Evolutionary conservation across 2,329 filamentous ascomycete genomes (phyloP).

Genomic region (Fusarium sp.): DNA sequence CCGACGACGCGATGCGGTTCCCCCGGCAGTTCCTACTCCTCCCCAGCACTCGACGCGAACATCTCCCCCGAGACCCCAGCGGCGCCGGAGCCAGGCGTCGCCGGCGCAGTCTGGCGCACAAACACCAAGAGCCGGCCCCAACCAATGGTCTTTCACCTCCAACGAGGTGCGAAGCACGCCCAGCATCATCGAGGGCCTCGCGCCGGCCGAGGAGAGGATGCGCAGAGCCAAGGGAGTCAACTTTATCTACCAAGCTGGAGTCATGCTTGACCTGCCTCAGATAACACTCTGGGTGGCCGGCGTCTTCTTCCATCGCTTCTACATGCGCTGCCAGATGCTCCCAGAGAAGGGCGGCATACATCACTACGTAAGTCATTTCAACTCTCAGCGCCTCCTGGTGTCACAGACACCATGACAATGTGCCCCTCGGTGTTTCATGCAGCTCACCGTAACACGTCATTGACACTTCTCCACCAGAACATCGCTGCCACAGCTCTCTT

Average conservation of each 20-base stretch:
- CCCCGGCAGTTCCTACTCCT: slow-evolving; percentile 71
- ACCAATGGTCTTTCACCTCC: slow-evolving; percentile 90
- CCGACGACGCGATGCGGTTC: slow-evolving; percentile 63
- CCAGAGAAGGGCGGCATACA: slow-evolving; percentile 82
- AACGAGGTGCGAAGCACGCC: slow-evolving; percentile 87
- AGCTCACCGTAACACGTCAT: slow-evolving; percentile 4
- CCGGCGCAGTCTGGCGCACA: slow-evolving; percentile 55
- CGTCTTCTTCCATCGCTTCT: slow-evolving; percentile 95
- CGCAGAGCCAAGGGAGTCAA: slow-evolving; percentile 92
- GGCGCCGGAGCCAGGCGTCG: slow-evolving; percentile 57
- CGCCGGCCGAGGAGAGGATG: slow-evolving; percentile 80
- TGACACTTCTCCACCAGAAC: slow-evolving; percentile 60
- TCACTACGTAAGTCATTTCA: slow-evolving; percentile 78
- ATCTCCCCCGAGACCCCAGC: slow-evolving; percentile 65
- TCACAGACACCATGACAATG: neutral
- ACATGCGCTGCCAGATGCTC: slow-evolving; percentile 88
- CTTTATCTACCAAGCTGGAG: slow-evolving; percentile 94
- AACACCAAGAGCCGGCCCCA: slow-evolving; percentile 52
- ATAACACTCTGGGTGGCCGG: slow-evolving; percentile 92
- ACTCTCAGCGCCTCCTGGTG: neutral
- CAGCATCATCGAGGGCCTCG: slow-evolving; percentile 84
- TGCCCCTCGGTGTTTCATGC: neutral
- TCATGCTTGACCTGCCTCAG: slow-evolving; percentile 91
- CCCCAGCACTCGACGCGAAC: slow-evolving; percentile 66
- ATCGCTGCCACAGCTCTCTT: slow-evolving; percentile 93